phyloP scores from a whole-genome alignment of 768 basidiomycete genomes.

The Albatrellus ellisii region DNA sequence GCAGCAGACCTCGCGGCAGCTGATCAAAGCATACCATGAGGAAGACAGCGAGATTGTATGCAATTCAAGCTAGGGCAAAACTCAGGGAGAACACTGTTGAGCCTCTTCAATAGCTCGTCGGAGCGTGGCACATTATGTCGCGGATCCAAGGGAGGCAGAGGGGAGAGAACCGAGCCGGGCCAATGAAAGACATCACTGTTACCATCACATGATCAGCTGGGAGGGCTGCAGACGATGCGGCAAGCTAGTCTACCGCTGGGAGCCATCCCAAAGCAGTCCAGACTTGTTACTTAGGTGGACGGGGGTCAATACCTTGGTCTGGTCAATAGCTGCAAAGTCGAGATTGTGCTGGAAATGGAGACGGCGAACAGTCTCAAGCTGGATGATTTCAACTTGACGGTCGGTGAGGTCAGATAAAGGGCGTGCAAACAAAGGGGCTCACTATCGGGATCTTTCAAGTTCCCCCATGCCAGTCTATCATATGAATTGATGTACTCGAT shows the following conservation, averaged over 20 bases:
- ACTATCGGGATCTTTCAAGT: too few relatives aligned
- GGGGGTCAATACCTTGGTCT: constrained; percentile 31
- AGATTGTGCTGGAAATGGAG: constrained; percentile 28
- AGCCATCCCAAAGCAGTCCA: constrained; percentile 12
- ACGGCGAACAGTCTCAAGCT: constrained; percentile 32
- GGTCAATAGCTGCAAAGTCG: constrained; percentile 32
- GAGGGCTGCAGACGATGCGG: too few relatives aligned
- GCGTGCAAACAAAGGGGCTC: too few relatives aligned
- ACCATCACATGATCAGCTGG: neutral
- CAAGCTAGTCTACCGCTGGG: constrained; percentile 16
- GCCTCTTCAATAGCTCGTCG: constrained; percentile 14
- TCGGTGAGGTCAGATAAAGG: too few relatives aligned
- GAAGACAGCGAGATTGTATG: constrained; percentile 2
- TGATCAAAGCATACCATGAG: constrained; percentile 3
- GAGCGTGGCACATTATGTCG: constrained; percentile 11
- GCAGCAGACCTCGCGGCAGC: neutral
- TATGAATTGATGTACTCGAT: too few relatives aligned
- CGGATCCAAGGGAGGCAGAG: constrained; percentile 2
- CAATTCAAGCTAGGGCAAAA: constrained; percentile 16
- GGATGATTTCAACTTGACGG: constrained; percentile 29
- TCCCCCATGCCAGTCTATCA: too few relatives aligned
- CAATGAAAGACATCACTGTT: constrained; percentile 7
- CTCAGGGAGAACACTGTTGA: constrained; percentile 13
- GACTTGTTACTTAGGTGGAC: neutral
- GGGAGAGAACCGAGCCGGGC: constrained; percentile 2